Conservation (phyloP, 345 rosid species). For the Salix arbutifolia region DNA sequence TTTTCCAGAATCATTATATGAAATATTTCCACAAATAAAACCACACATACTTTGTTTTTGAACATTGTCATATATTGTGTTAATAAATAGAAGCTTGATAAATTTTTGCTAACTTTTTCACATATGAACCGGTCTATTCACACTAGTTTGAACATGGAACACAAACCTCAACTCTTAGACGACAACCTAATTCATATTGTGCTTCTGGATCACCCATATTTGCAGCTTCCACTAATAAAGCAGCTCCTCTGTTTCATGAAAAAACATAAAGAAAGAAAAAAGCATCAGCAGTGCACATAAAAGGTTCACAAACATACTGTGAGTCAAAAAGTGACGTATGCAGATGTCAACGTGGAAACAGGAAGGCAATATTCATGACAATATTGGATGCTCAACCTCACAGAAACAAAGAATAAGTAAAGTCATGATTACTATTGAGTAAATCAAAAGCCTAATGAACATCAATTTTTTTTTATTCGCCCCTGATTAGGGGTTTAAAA, state of each 20-base stretch:
- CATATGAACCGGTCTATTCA: neutral
- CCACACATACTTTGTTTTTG: neutral
- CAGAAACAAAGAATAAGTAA: no score
- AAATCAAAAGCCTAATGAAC: no score
- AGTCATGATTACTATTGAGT: neutral
- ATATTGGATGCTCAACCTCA: no score
- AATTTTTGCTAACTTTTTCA: neutral
- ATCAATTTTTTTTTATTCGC: neutral
- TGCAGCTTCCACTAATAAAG: slow-evolving; percentile 90
- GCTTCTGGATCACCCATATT: slow-evolving; percentile 93
- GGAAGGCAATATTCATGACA: no score
- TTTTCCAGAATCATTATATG: no score
- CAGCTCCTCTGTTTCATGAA: slow-evolving; percentile 60
- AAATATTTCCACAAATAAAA: neutral
- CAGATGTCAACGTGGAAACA: no score
- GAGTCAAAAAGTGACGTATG: neutral
- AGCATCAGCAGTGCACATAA: slow-evolving; percentile 4
- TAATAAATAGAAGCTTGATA: neutral
- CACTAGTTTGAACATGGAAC: neutral
- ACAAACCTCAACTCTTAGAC: slow-evolving; percentile 71
- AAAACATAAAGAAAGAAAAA: neutral
- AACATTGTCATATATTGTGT: neutral
- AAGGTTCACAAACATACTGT: neutral
- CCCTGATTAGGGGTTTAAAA: neutral
- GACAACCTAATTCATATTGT: slow-evolving; percentile 80